Evolutionary conservation across 2,329 filamentous ascomycete species (phyloP).

Genomic region (Pezicula carpinea): DNA sequence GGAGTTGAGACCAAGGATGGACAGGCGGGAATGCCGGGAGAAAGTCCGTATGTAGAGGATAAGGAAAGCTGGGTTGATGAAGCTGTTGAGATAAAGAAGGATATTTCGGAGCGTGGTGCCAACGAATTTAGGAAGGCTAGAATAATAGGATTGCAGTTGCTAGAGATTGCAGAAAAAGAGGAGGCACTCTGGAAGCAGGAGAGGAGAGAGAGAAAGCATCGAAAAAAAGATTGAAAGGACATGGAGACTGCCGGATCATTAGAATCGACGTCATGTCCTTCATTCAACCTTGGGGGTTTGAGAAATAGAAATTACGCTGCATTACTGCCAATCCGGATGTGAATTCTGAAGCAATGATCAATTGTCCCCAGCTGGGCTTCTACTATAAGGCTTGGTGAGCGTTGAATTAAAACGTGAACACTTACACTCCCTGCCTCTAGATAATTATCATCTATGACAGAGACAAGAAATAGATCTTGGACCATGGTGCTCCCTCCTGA

Average conservation of each 20-base stretch:
- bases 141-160: constrained; percentile 35
- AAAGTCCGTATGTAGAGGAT: constrained; percentile 1
- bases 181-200: constrained; percentile 33
- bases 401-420: too few species aligned
- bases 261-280: too few species aligned
- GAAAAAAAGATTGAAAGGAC: constrained; percentile 11
- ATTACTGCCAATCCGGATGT: too few species aligned
- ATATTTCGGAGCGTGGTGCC: constrained; percentile 4
- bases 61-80: constrained; percentile 3
- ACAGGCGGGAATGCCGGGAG: constrained; percentile 9
- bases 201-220: constrained; percentile 23
- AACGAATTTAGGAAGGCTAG: constrained; percentile 23
- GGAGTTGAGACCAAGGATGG: constrained; percentile 3
- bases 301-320: too few species aligned
- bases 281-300: too few species aligned
- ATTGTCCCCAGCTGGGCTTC: too few species aligned
- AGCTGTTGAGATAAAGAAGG: not conserved
- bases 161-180: constrained; percentile 43
- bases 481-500: too few species aligned
- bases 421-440: too few species aligned
- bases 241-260: not conserved
- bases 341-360: too few species aligned
- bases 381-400: too few species aligned
- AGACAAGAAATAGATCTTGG: too few species aligned
- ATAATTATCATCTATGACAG: too few species aligned